Conservation (phyloP, 768 basidiomycete species). For the Boletus huronensis region DNA sequence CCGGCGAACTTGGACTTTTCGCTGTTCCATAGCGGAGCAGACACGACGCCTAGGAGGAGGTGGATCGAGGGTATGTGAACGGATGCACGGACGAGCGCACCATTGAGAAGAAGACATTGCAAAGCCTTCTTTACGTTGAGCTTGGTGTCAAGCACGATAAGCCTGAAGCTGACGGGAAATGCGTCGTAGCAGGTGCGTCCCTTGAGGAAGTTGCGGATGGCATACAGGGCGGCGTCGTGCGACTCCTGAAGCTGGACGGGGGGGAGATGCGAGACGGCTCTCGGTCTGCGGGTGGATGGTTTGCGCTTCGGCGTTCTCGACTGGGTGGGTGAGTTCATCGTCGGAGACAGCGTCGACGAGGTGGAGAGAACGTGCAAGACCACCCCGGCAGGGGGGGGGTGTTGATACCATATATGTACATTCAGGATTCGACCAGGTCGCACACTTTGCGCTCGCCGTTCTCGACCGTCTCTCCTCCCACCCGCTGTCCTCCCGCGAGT, state of each 20-base stretch:
- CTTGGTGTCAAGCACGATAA: slow-evolving; percentile 95
- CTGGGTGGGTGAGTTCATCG: slow-evolving; percentile 46
- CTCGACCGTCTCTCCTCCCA: background rate
- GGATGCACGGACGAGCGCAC: slow-evolving; percentile 32
- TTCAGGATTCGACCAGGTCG: slow-evolving; percentile 7
- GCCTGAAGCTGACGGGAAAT: slow-evolving; percentile 92
- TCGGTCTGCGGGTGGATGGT: slow-evolving; percentile 50
- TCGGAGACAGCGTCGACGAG: slow-evolving; percentile 9
- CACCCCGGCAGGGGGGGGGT: slow-evolving; percentile 16
- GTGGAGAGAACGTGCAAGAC: background rate
- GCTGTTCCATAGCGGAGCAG: slow-evolving; percentile 97
- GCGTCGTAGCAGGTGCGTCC: slow-evolving; percentile 91
- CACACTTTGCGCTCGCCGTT: background rate
- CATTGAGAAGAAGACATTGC: slow-evolving; percentile 80
- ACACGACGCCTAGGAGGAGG: slow-evolving; percentile 76
- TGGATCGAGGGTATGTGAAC: background rate
- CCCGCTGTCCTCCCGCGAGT: too few relatives aligned
- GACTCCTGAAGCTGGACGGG: slow-evolving; percentile 50
- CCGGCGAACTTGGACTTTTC: slow-evolving; percentile 90
- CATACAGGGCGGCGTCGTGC: slow-evolving; percentile 65
- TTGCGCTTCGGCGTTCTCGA: slow-evolving; percentile 50
- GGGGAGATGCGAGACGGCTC: slow-evolving; percentile 58
- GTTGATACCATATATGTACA: slow-evolving; percentile 11
- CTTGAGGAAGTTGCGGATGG: slow-evolving; percentile 80
- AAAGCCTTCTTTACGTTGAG: slow-evolving; percentile 95